These are phyloP conservation scores for Phytopythium boreale DNA, from an alignment of 352 stramenopile genomes.

Conservation along the genomic window DNA sequence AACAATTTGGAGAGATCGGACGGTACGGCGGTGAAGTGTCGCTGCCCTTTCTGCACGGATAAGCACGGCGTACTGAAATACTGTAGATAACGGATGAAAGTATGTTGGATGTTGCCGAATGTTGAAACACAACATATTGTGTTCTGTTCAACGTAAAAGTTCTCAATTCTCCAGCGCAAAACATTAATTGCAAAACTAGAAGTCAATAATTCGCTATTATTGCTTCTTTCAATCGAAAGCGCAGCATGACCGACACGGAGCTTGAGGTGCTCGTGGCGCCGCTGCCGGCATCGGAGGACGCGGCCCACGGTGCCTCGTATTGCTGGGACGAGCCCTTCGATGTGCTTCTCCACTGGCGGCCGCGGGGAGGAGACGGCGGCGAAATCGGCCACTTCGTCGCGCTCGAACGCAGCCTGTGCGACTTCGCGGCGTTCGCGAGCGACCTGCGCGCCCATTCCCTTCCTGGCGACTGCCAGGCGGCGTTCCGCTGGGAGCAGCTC, in stretches of 20 bases:
- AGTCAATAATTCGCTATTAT: no score
- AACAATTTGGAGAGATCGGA: no score
- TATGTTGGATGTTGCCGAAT: no score
- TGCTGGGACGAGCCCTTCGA: slow-evolving; percentile 1
- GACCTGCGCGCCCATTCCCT: slow-evolving; percentile 8
- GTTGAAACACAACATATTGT: no score
- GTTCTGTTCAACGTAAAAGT: no score
- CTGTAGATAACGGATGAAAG: no score
- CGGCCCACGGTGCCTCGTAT: background rate
- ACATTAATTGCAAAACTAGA: no score
- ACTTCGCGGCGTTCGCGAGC: slow-evolving; percentile 28
- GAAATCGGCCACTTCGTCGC: slow-evolving; percentile 12
- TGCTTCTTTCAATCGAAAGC: no score
- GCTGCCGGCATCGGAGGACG: background rate
- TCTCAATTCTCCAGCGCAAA: no score
- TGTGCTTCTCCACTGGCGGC: slow-evolving; percentile 18
- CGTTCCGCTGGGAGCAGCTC: slow-evolving; percentile 6
- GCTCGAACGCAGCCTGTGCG: slow-evolving; percentile 20
- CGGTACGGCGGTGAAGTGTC: no score
- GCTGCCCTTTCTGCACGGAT: no score
- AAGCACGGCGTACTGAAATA: no score
- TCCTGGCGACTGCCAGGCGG: background rate
- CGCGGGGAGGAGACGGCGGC: slow-evolving; percentile 1
- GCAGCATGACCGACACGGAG: background rate
- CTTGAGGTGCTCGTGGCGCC: slow-evolving; percentile 2